Evolutionary conservation across 257 asterid species (phyloP).

Genomic region (Forsythia viridissima): DNA sequence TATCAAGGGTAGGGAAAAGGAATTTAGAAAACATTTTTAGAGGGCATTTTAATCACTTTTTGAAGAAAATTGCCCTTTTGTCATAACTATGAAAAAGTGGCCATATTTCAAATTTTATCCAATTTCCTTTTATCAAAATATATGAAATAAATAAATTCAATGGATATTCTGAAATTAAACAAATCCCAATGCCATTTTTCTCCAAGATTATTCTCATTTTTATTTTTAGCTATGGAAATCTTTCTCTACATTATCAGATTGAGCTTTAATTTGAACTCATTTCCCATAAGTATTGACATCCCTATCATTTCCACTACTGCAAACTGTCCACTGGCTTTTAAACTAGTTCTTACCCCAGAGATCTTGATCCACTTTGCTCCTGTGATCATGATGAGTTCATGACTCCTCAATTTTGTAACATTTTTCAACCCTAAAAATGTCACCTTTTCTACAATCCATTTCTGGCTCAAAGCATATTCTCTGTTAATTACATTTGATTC

Average conservation of each 20-base stretch:
- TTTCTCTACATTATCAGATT: slow-evolving; percentile 4
- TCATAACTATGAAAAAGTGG: too few relatives aligned
- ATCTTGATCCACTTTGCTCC: slow-evolving; percentile 21
- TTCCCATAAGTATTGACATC: slow-evolving; percentile 33
- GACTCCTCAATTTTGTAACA: slow-evolving; percentile 10
- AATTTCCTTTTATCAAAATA: too few relatives aligned
- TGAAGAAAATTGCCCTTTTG: too few relatives aligned
- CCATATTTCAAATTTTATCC: too few relatives aligned
- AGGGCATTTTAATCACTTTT: too few relatives aligned
- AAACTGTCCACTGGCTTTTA: slow-evolving; percentile 16
- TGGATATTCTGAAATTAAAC: too few relatives aligned
- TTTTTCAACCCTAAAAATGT: slow-evolving; percentile 39
- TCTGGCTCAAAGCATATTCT: slow-evolving; percentile 33
- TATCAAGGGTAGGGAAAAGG: too few relatives aligned
- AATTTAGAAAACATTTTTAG: too few relatives aligned
- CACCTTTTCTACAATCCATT: slow-evolving; percentile 34
- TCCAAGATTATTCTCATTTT: not conserved
- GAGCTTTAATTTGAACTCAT: slow-evolving; percentile 37
- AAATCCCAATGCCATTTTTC: not conserved
- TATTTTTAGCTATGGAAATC: not conserved
- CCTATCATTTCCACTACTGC: slow-evolving; percentile 29
- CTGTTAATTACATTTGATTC: slow-evolving; percentile 36
- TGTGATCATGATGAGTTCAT: slow-evolving; percentile 17
- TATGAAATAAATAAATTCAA: too few relatives aligned
- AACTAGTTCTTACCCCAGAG: slow-evolving; percentile 5